Evolutionary conservation across 768 basidiomycete genomes (phyloP).

Genomic region (Thelephora ganbajun): DNA sequence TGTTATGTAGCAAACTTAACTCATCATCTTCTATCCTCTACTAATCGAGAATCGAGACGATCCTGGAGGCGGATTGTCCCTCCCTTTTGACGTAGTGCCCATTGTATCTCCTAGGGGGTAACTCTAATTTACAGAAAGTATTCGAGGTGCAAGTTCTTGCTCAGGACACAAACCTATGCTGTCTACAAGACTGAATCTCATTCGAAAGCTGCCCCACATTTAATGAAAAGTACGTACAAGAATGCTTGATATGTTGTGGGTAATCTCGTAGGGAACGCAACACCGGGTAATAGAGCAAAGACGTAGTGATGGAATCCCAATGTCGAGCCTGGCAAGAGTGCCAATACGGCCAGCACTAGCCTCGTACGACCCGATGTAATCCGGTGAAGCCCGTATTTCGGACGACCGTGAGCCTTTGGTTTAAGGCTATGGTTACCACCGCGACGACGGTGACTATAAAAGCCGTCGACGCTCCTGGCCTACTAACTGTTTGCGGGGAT

Average conservation of each 20-base stretch:
- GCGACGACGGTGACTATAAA: conserved; percentile 56
- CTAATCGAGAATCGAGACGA: too few relatives aligned
- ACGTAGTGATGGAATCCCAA: conserved; percentile 79
- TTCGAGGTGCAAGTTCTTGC: too few relatives aligned
- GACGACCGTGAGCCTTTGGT: conserved; percentile 73
- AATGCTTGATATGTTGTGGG: conserved; percentile 75
- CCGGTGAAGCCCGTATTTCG: conserved; percentile 72
- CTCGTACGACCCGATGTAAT: conserved; percentile 69
- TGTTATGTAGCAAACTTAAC: too few relatives aligned
- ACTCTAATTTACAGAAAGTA: too few relatives aligned
- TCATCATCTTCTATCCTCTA: too few relatives aligned
- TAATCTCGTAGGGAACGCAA: conserved; percentile 68
- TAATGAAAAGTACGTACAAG: conserved; percentile 69
- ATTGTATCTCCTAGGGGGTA: too few relatives aligned
- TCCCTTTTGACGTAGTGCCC: too few relatives aligned
- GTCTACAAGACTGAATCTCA: conserved; percentile 75
- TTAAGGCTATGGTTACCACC: conserved; percentile 43
- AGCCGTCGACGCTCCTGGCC: conserved; percentile 52
- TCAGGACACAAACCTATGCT: conserved; percentile 45
- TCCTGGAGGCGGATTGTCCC: too few relatives aligned
- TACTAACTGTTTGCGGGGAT: conserved; percentile 65
- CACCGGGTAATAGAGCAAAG: conserved; percentile 62
- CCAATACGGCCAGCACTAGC: conserved; percentile 48
- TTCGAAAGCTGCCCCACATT: conserved; percentile 68
- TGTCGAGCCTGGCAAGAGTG: conserved; percentile 51